Conservation (phyloP, 2,329 filamentous ascomycete species). For the Fusarium sp. region DNA sequence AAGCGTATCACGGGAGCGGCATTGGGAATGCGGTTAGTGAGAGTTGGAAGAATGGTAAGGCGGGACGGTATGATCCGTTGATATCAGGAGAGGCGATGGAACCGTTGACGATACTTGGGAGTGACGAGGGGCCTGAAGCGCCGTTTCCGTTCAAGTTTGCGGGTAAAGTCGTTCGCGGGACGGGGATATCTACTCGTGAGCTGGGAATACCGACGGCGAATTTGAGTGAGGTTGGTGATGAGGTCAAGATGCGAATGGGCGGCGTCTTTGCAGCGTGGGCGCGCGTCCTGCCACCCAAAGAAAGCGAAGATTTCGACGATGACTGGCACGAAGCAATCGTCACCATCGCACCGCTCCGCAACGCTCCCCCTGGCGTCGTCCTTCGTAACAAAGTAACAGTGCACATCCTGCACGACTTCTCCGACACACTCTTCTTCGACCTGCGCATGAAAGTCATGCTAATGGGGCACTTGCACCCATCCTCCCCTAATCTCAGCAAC, state of each 20-base stretch:
- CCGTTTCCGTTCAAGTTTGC: slow-evolving; percentile 66
- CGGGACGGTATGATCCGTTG: slow-evolving; percentile 51
- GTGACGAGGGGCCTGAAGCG: slow-evolving; percentile 60
- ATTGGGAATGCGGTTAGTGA: slow-evolving; percentile 43
- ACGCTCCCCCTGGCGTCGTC: slow-evolving; percentile 58
- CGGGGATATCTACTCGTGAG: slow-evolving; percentile 51
- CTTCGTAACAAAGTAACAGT: slow-evolving; percentile 62
- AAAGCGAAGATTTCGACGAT: slow-evolving; percentile 47
- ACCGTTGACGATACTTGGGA: slow-evolving; percentile 54
- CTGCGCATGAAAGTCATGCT: slow-evolving; percentile 63
- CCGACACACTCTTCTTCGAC: slow-evolving; percentile 53
- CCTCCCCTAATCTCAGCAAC: slow-evolving; percentile 27
- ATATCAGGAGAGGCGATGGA: slow-evolving; percentile 46
- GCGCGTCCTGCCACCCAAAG: slow-evolving; percentile 51
- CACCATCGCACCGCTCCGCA: slow-evolving; percentile 62
- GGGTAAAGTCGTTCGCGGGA: slow-evolving; percentile 59
- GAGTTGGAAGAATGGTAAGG: slow-evolving; percentile 52
- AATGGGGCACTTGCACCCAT: slow-evolving; percentile 67
- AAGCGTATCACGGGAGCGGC: slow-evolving; percentile 48
- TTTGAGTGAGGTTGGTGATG: slow-evolving; percentile 61
- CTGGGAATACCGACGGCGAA: slow-evolving; percentile 65
- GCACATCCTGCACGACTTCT: slow-evolving; percentile 65
- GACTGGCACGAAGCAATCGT: slow-evolving; percentile 71
- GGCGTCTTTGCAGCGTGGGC: slow-evolving; percentile 76
- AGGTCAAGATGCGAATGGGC: slow-evolving; percentile 63